These are phyloP conservation scores for Protostelium mycophagum DNA, from an alignment of 78 protist species.

Conservation along the genomic window DNA sequence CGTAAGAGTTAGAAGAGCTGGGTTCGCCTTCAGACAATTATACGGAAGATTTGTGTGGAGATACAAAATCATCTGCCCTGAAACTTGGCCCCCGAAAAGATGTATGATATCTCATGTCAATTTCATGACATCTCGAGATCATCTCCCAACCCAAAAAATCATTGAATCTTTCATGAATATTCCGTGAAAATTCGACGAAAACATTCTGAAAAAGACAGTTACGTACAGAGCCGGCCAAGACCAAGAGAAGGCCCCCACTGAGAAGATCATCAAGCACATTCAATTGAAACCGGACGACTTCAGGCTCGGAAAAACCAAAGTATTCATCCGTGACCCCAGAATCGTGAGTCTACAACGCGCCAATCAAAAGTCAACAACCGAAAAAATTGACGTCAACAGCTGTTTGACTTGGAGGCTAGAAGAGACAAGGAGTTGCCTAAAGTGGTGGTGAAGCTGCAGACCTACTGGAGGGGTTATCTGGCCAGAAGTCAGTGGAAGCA, in stretches of 20 bases:
- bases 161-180: background rate
- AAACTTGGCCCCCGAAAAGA: constrained; percentile 41
- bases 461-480: constrained; percentile 45
- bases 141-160: too few relatives aligned
- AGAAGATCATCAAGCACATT: background rate
- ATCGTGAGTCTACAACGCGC: too few relatives aligned
- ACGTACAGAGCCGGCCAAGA: background rate
- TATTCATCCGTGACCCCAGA: constrained; percentile 73
- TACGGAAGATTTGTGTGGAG: constrained; percentile 72
- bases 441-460: constrained; percentile 63
- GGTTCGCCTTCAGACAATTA: constrained; percentile 82
- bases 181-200: background rate
- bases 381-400: background rate
- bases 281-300: constrained; percentile 11
- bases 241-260: background rate
- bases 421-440: constrained; percentile 51
- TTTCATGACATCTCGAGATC: too few relatives aligned
- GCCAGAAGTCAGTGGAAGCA: constrained; percentile 33
- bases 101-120: background rate
- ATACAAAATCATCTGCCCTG: constrained; percentile 59
- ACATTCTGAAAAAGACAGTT: background rate
- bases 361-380: background rate
- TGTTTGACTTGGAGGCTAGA: constrained; percentile 63
- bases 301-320: constrained; percentile 79
- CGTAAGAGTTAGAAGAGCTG: constrained; percentile 90